Conservation (phyloP, 495 filamentous ascomycete genomes). For the Echria macrotheca region DNA sequence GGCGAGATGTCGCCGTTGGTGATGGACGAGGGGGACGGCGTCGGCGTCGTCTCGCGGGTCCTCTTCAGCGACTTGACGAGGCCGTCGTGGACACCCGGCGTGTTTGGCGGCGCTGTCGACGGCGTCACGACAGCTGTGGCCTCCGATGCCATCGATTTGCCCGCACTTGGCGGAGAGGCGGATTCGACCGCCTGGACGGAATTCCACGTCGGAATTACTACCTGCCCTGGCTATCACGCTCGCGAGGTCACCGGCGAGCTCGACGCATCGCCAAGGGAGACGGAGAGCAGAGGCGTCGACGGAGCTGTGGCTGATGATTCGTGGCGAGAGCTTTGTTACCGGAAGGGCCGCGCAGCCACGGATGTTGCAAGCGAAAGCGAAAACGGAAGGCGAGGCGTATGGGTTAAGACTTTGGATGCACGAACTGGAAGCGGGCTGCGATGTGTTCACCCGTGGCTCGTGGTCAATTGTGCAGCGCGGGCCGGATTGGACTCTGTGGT, state of each 20-base stretch:
- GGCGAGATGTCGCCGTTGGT: constrained; percentile 40
- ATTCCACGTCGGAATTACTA: constrained; percentile 2
- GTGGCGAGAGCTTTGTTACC: constrained; percentile 41
- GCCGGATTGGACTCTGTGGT: background rate
- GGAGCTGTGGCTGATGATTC: constrained; percentile 49
- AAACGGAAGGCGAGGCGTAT: too few species aligned
- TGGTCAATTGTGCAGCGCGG: background rate
- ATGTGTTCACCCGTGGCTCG: background rate
- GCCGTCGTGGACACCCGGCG: constrained; percentile 26
- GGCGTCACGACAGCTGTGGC: constrained; percentile 37
- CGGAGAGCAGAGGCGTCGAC: constrained; percentile 28
- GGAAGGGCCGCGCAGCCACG: background rate
- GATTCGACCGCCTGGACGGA: constrained; percentile 18
- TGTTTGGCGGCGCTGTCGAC: constrained; percentile 26
- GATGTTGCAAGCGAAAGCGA: background rate
- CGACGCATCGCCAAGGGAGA: constrained; percentile 36
- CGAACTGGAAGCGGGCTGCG: background rate
- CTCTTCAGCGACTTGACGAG: constrained; percentile 44
- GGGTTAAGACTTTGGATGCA: background rate
- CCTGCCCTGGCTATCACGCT: constrained; percentile 13
- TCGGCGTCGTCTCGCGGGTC: constrained; percentile 41
- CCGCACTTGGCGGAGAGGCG: too few species aligned
- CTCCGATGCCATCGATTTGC: constrained; percentile 39
- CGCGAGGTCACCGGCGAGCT: constrained; percentile 29
- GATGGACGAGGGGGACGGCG: constrained; percentile 31